These are phyloP conservation scores for Rhodotorula graminis DNA, from an alignment of 768 basidiomycete species.

Conservation along the genomic window DNA sequence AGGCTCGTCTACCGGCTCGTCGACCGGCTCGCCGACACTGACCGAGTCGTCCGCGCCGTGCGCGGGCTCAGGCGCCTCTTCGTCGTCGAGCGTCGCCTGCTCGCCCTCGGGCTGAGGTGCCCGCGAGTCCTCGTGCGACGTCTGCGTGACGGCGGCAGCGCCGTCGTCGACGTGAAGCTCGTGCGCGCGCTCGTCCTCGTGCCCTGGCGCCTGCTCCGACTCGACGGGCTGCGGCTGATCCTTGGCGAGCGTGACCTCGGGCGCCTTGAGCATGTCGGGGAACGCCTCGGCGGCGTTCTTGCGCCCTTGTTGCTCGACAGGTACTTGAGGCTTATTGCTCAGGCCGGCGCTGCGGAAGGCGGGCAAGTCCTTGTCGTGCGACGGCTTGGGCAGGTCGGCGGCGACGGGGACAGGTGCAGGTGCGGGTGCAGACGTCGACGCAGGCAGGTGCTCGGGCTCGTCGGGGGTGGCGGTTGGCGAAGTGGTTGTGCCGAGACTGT, in stretches of 20 bases:
- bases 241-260: neutral
- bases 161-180: too few species aligned
- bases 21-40: neutral
- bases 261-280: conserved; percentile 19
- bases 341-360: conserved; percentile 17
- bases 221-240: neutral
- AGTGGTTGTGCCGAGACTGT: neutral
- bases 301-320: conserved; percentile 3
- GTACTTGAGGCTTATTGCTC: neutral
- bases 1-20: neutral
- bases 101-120: neutral
- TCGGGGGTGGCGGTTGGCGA: too few species aligned
- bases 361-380: too few species aligned
- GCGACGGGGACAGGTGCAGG: neutral
- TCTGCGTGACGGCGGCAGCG: too few species aligned
- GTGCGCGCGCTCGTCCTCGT: neutral
- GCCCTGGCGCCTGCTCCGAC: neutral
- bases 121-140: neutral
- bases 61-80: neutral
- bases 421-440: neutral
- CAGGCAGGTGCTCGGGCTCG: too few species aligned
- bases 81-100: conserved; percentile 21
- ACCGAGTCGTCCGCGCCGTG: conserved; percentile 2
- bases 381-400: neutral
- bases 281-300: conserved; percentile 23